phyloP scores from a whole-genome alignment of 208 protist species.

The Wallacemonas sp. region DNA sequence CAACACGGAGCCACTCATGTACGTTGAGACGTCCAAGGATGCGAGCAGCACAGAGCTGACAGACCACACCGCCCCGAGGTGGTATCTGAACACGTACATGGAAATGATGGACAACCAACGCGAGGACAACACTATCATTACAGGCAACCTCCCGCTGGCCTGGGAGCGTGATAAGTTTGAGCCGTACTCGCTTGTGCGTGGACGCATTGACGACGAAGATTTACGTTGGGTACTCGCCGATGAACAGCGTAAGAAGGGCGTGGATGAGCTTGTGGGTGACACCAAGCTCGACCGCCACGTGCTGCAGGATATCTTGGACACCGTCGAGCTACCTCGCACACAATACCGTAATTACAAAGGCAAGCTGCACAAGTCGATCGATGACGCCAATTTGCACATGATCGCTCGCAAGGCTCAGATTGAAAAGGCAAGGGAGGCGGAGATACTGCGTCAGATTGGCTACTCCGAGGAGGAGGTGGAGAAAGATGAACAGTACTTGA shows the following conservation, averaged over 20 bases:
- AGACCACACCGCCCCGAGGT: constrained; percentile 72
- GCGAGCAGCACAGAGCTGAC: constrained; percentile 76
- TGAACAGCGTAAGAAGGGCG: constrained; percentile 62
- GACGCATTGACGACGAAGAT: constrained; percentile 86
- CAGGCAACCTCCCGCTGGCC: constrained; percentile 71
- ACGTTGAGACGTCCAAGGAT: constrained; percentile 87
- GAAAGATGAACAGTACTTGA: constrained; percentile 81
- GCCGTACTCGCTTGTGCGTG: constrained; percentile 79
- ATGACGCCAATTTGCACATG: constrained; percentile 81
- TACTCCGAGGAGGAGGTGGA: constrained; percentile 77
- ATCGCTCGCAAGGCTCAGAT: constrained; percentile 69
- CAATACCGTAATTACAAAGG: constrained; percentile 90
- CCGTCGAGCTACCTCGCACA: constrained; percentile 72
- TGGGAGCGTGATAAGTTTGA: constrained; percentile 87
- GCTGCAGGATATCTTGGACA: constrained; percentile 84
- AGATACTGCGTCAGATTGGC: constrained; percentile 74
- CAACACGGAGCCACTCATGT: constrained; percentile 86
- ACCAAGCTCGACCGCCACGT: constrained; percentile 74
- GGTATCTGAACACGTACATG: constrained; percentile 88
- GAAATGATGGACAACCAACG: constrained; percentile 83
- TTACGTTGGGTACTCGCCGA: constrained; percentile 66
- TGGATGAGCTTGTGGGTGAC: constrained; percentile 55
- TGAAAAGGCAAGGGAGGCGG: constrained; percentile 75
- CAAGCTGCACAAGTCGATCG: constrained; percentile 82
- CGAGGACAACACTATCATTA: constrained; percentile 67